Percentiles rank a stretch among this genome's conserved stretches.
Conservation (phyloP, 2,329 filamentous ascomycete species). For the Akanthomyces muscarius region DNA sequence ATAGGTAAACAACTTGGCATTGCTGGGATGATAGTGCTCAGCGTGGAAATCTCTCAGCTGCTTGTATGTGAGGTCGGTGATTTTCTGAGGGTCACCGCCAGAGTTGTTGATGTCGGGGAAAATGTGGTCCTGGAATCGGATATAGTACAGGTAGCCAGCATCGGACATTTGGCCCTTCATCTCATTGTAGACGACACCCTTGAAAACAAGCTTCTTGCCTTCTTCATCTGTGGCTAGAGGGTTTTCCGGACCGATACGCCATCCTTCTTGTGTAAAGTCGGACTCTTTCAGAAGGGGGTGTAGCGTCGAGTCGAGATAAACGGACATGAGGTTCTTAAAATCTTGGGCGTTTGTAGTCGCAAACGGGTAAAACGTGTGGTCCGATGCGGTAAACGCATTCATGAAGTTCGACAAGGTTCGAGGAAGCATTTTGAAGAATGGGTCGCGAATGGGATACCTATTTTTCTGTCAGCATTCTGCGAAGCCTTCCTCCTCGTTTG, state of each 20-base stretch:
- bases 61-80: conserved; percentile 90
- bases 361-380: conserved; percentile 97
- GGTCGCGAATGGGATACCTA: conserved; percentile 94
- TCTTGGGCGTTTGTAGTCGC: conserved; percentile 94
- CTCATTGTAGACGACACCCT: conserved; percentile 98
- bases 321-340: conserved; percentile 91
- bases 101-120: conserved; percentile 95
- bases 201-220: conserved; percentile 77
- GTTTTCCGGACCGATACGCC: conserved; percentile 92
- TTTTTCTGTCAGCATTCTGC: conserved; percentile 26
- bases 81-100: conserved; percentile 91
- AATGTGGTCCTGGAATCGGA: conserved; percentile 89
- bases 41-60: conserved; percentile 85
- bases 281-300: conserved; percentile 84
- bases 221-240: conserved; percentile 56
- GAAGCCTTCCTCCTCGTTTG: conserved; percentile 10
- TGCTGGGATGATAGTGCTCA: conserved; percentile 94
- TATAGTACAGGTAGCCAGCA: conserved; percentile 92
- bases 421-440: conserved; percentile 99
- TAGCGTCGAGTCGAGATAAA: conserved; percentile 92
- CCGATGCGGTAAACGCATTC: conserved; percentile 96
- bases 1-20: conserved; percentile 93
- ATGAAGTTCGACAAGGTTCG: conserved; percentile 99
- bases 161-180: conserved; percentile 99
- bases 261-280: conserved; percentile 95